Conservation (phyloP, 1,284 basidiomycete genomes). For the Sporisorium iseilematis-ciliati region DNA sequence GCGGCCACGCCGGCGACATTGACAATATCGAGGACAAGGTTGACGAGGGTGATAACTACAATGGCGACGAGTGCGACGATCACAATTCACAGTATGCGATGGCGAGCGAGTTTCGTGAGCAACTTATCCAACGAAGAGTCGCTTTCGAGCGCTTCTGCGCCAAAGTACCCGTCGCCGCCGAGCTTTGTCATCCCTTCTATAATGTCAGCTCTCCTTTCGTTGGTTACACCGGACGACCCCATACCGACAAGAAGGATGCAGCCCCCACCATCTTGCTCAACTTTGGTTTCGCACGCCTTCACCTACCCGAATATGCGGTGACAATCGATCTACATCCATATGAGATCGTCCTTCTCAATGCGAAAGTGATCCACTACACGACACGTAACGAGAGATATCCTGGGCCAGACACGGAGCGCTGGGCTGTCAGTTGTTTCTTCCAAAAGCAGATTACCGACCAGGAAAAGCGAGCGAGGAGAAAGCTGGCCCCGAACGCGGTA, state of each 20-base stretch:
- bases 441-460: too few species aligned
- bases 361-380: neutral
- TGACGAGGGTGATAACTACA: too few species aligned
- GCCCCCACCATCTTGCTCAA: neutral
- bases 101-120: too few species aligned
- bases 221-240: neutral
- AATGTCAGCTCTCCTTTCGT: neutral
- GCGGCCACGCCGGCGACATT: too few species aligned
- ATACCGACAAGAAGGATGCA: neutral
- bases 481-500: too few species aligned
- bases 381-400: neutral
- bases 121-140: too few species aligned
- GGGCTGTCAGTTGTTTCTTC: conserved; percentile 62
- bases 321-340: neutral
- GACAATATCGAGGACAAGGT: too few species aligned
- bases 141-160: too few species aligned
- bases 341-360: conserved; percentile 2
- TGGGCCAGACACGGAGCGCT: neutral
- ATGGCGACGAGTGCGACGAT: too few species aligned
- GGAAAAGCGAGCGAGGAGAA: too few species aligned
- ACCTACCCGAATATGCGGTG: neutral
- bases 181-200: neutral
- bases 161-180: too few species aligned
- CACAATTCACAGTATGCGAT: too few species aligned
- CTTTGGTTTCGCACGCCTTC: neutral